Evolutionary conservation across 139 green algal genomes (phyloP), one percentile per base, ranked within the genome.

Genomic region (Micractinium conductrix): DNA sequence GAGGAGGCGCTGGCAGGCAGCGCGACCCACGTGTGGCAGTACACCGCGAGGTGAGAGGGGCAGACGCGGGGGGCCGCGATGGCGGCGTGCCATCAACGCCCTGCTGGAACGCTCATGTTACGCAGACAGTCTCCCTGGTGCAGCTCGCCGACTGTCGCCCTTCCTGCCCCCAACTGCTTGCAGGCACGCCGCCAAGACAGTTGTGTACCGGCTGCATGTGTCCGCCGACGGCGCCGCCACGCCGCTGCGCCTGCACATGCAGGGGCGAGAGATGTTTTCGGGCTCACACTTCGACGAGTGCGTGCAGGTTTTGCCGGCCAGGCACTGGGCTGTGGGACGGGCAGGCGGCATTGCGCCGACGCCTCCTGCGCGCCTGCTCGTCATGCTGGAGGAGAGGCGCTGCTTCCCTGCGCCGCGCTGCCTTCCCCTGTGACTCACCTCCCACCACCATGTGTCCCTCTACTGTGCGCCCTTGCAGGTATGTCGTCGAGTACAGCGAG

Each of bases 201-300:
- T 85, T 4, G 40, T 86, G 22, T 91, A 92, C 73, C 74, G 71
- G 22, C 90, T 89, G 9, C 87, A 88, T 45, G 70, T 53, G 26
- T 28, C 40, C 12, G 48, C 42, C 50, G n/a, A 55, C n/a, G 74
- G 28, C 33, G 72, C 84, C 55, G 80, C 80, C 4, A 33, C 28
- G 14, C 89, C 89, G 17, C 40, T 88, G 30, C 81, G 87, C 17
- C 84, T 92, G 72, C 78, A 90, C 83, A 89, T 91, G 85, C 84
- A 85, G 65, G 89, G 89, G 9, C 88, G 84, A 33, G 86, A 92
- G 35, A 43, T 89, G 73, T 75, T 89, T 53, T 70, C 30, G 45
- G 87, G 87, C 16, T 40, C 80, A 22, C 89, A 92, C 63, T 91
- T 91, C 86, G 86, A 79, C 81, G 74, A 88, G 80, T 60, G 30